A percentile compares a stretch with the other conserved stretches of the same genome.
These are phyloP conservation scores for Fusarium sp. DNA, from an alignment of 2,329 filamentous ascomycete species.

Conservation along the genomic window DNA sequence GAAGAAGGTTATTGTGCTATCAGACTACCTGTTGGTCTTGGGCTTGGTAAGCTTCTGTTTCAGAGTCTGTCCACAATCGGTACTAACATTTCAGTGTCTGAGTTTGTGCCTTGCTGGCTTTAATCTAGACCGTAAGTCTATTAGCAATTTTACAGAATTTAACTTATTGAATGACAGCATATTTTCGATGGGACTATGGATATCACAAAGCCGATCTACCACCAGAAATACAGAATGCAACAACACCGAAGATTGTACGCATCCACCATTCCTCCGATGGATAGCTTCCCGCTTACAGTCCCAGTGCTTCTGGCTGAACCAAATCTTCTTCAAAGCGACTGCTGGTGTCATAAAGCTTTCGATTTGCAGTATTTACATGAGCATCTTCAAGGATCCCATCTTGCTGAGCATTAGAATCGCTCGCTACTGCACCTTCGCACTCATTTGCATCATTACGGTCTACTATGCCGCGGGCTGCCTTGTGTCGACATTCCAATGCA, in stretches of 20 bases:
- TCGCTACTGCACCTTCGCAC: background rate
- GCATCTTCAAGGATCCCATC: background rate
- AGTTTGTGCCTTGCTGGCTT: constrained; percentile 8
- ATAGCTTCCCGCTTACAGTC: background rate
- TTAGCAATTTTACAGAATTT: fast-evolving
- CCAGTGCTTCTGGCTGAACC: constrained; percentile 12
- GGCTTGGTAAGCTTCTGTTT: background rate
- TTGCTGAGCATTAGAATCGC: background rate
- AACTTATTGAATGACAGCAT: background rate
- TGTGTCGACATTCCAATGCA: background rate
- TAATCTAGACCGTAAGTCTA: background rate
- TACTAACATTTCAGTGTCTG: background rate
- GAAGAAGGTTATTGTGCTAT: background rate
- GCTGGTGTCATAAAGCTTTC: background rate
- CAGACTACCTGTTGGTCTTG: background rate
- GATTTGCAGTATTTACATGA: constrained; percentile 1
- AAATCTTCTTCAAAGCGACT: constrained; percentile 2
- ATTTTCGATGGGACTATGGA: constrained; percentile 6
- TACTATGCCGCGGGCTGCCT: background rate
- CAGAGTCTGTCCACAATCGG: background rate
- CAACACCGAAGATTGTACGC: background rate
- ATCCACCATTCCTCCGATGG: no score
- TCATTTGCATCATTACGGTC: background rate
- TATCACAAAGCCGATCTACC: constrained; percentile 13
- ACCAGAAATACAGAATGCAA: background rate